Evolutionary conservation across 2,329 filamentous ascomycete genomes (phyloP).

Genomic region (Penicillium palitans): DNA sequence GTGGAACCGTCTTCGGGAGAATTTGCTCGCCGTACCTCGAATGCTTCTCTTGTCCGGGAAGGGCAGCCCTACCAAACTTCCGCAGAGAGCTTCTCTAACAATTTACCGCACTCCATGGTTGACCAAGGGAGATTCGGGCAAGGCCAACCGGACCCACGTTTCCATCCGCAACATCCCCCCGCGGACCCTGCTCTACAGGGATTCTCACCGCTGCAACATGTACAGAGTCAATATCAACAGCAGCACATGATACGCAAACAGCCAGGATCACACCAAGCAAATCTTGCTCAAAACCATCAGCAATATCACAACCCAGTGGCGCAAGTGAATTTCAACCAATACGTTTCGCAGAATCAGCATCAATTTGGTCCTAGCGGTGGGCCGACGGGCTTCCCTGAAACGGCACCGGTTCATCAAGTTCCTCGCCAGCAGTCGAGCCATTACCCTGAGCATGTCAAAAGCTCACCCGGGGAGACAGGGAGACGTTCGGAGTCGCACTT

Average conservation of each 20-base stretch:
- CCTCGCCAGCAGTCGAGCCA: conserved; percentile 1
- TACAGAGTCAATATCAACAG: conserved; percentile 15
- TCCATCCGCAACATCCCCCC: conserved; percentile 14
- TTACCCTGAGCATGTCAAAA: background rate
- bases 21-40: conserved; percentile 1
- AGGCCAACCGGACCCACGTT: conserved; percentile 7
- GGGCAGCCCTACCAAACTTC: background rate
- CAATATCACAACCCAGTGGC: conserved; percentile 17
- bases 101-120: conserved; percentile 1
- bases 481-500: conserved; percentile 29
- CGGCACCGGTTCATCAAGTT: background rate
- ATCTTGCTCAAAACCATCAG: background rate
- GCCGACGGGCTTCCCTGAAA: background rate
- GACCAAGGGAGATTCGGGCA: conserved; percentile 2
- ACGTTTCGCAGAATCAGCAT: conserved; percentile 14
- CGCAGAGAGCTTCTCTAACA: background rate
- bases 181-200: conserved; percentile 8
- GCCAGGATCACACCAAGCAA: conserved; percentile 1
- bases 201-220: conserved; percentile 11
- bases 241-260: conserved; percentile 14
- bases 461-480: conserved; percentile 1
- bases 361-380: background rate
- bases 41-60: conserved; percentile 1
- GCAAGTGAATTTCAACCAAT: conserved; percentile 14
- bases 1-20: conserved; percentile 4